Evolutionary conservation across 106 monocot genomes (phyloP), one percentile per base, ranked within the genome.

Genomic region (Dactylorhiza incarnata): DNA sequence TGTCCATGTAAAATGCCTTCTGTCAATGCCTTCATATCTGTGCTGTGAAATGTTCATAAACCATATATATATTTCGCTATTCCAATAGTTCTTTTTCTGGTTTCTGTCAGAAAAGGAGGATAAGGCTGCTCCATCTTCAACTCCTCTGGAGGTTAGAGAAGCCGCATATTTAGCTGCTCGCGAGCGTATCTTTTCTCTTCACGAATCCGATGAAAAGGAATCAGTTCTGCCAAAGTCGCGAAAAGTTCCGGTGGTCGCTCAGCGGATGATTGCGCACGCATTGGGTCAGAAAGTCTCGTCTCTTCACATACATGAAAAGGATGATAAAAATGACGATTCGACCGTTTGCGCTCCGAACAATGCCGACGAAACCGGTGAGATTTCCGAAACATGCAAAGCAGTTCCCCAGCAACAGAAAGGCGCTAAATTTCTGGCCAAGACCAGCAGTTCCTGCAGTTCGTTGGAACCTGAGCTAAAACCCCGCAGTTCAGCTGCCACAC

Each of bases 181-280:
- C 12, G 82, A 84, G 51, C 85, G 95, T 1, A 96, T 96, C 45
- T 96, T 96, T 74, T 78, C 92, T 45, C n/a, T 77, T 43, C 71
- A 88, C 20, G 46, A 74, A 19, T 46, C 48, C 59, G 75, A 84
- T 68, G 66, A 78, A 75, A 84, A 81, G 73, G 83, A 88, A 75
- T 59, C 14, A 17, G 58, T 74, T 20, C 68, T 7, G 52, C 78
- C 86, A 23, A 96, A 86, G 54, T 80, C 90, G 17, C 79, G 88
- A 11, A 84, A 78, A 46, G 80, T 86, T 74, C 92, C 95, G 52
- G 84, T 79, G 29, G 92, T 90, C 73, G 95, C 95, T 75, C 88
- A 75, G 37, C 70, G 95, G 66, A 96, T 96, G 95, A 96, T 96
- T 76, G 90, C 90, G 17, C 95, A 96, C 81, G 92, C 95, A 79